Base-by-base conservation (phyloP, 2,329 filamentous ascomycete species). In the Penicillium sp. region DNA sequence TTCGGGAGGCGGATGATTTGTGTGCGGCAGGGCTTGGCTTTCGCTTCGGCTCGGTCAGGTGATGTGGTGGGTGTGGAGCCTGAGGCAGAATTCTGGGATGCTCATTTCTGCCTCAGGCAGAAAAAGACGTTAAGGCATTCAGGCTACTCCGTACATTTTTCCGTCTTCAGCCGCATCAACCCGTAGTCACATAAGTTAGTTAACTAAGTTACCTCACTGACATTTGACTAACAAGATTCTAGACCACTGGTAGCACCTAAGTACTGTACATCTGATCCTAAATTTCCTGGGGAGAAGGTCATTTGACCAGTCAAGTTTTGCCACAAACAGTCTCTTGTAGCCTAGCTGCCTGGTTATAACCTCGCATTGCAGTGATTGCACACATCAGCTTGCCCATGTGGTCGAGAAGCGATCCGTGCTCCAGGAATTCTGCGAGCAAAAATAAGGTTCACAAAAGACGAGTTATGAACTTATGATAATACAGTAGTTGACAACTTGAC, bases 21-120 rank as follows among this genome's bases (percentile, higher is more conserved):
- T 76, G 74, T 76, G 75, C 72, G 75, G 68, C 72, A 72, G 73
- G 72, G 73, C 67, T 78, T 75, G 71, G 73, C 68, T 38, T 75
- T 75, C 74, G 74, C 74, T 77, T 75, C 66, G 63, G 63, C 20
- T 55, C 39, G 60, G 67, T 76, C 74, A 77, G 66, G 75, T 77
- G 74, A 75, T 63, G 43, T 47, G 35, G 5, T 31, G 6, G 28
- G 5, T 37, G 12, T 20, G 39, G 31, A 20, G 54, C 62, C 62
- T 64, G 41, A 64, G 50, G 54, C 56, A 17, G 2, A 4, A 35
- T 1, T 28, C 20, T n/a, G 15, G 22, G 22, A 22, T 22, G 22
- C 4, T 22, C 22, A 22, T 3, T 22, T 22, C 25, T 52, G 55
- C 55, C 55, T 53, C 12, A 34, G 51, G 51, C 37, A 34, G 10